A percentile compares a stretch with the other conserved stretches of the same genome.
These are phyloP conservation scores for grape (Vitis vinifera) DNA, from an alignment of 164 flowering plant genomes.

Conservation along the genomic window ASM3070453v1 NC_081813.1:2919501-2920000, in stretches of 20 bases:
- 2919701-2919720: constrained; percentile 95
- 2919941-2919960: constrained; percentile 91
- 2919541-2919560: no score
- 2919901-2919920: constrained; percentile 61
- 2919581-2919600: no score
- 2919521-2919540: no score
- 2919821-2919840: background rate
- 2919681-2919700: constrained; percentile 60
- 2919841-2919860: background rate
- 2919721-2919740: constrained; percentile 70
- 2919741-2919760: constrained; percentile 70
- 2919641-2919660: no score
- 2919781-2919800: constrained; percentile 10
- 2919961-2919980: constrained; percentile 77
- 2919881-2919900: constrained; percentile 75
- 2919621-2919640: no score
- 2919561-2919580: no score
- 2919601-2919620: no score
- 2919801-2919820: background rate
- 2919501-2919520: no score
- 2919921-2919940: constrained; percentile 86
- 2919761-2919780: constrained; percentile 95
- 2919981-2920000: constrained; percentile 79
- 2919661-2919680: background rate
- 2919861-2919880: constrained; percentile 4